Evolutionary conservation across 352 stramenopile genomes (phyloP), one percentile per base, ranked within the genome.

Genomic region (Phytophthora sp.): DNA sequence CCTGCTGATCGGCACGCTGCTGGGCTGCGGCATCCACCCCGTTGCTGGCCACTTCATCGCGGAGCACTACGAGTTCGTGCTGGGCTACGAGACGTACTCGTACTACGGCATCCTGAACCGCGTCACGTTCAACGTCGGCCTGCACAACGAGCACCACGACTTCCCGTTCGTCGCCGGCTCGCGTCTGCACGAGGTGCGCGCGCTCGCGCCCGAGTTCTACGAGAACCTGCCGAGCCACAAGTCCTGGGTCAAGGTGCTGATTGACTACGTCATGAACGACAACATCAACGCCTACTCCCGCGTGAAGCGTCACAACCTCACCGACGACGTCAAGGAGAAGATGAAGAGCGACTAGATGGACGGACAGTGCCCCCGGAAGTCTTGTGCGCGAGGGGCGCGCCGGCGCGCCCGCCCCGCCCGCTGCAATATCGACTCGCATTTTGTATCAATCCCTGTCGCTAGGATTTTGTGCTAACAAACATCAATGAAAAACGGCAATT

Each of bases 141-240:
- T 98, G 67, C 97, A 99, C 82, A 99, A 99, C 74, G 96, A 99
- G 76, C 97, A 99, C 78, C 97, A 99, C 70, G 97, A 99, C 76
- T 99, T 99, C 72, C 94, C 96, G 26, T 94, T 92, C 55, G 82
- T 99, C 9, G 77, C 92, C 10, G 91, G 94, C 45, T 92, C 87
- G 50, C 88, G 88, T 30, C 82, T 99, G 38, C 96, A 97, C 13
- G 62, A 96, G 54, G 82, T 99, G 34, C 81, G 88, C 10, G 80
- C 69, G 15, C 92, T 98, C 41, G 94, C 96, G 0, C 84, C 91
- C 1, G 96, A 99, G 75, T 99, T 96, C 70, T 99, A 99, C 74
- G 91, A 98, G 64, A 84, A 89, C 42, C 78, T 99, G 34, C 95
- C 94, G 32, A 83, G 92, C 56, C 97, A 98, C 82, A 84, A 95